Percentiles rank a stretch among this genome's conserved stretches.
These are phyloP conservation scores for Serendipita indica DNA, from an alignment of 768 basidiomycete species.

Conservation along the genomic window DNA sequence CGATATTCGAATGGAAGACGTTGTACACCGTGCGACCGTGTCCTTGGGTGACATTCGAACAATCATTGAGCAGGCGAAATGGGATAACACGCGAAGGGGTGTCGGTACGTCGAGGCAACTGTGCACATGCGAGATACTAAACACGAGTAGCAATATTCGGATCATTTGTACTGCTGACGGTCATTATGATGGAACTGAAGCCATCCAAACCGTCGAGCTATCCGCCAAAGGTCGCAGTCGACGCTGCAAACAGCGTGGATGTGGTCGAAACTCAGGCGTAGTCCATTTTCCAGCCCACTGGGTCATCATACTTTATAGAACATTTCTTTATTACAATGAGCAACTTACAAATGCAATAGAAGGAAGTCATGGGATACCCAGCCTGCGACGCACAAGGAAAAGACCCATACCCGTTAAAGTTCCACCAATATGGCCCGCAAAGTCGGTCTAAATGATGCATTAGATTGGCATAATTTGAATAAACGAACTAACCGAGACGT, in stretches of 20 bases:
- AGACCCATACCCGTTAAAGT: background rate
- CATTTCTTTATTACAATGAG: too few relatives aligned
- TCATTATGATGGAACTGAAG: slow-evolving; percentile 53
- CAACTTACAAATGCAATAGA: too few relatives aligned
- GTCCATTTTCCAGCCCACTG: too few relatives aligned
- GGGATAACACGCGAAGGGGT: slow-evolving; percentile 77
- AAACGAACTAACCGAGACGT: background rate
- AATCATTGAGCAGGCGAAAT: slow-evolving; percentile 69
- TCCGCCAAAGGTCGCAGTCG: slow-evolving; percentile 16
- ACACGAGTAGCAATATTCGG: slow-evolving; percentile 11
- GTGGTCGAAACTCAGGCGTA: background rate
- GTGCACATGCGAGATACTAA: background rate
- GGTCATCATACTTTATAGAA: too few relatives aligned
- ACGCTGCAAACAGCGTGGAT: slow-evolving; percentile 11
- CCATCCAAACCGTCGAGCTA: slow-evolving; percentile 17
- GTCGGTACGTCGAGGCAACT: slow-evolving; percentile 38
- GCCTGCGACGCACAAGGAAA: background rate
- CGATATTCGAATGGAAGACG: slow-evolving; percentile 73
- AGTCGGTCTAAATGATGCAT: background rate
- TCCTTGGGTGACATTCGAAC: slow-evolving; percentile 64
- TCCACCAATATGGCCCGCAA: background rate
- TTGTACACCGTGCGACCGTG: slow-evolving; percentile 61
- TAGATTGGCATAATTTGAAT: background rate
- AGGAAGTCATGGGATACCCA: background rate
- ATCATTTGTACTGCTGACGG: slow-evolving; percentile 25